Evolutionary conservation across 202 grass and related monocot genomes (phyloP), one percentile per base, ranked within the genome.

Genomic region (Schoenoplectus triqueter): DNA sequence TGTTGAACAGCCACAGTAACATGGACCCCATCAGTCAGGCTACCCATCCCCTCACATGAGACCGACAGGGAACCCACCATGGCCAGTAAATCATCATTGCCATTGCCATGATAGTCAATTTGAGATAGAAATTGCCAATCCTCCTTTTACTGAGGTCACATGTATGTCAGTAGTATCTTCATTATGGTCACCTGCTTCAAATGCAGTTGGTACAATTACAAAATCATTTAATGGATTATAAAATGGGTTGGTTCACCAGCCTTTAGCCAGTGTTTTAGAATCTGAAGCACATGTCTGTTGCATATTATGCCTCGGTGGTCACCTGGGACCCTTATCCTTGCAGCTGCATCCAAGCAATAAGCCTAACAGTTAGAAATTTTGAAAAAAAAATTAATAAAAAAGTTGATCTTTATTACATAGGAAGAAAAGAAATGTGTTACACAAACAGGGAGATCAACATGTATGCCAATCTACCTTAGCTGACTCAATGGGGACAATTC

Each of bases 221-320:
- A 91, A 95, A 80, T 98, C 93, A 0, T 89, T 98, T 75, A 95
- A 77, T 6, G 95, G 95, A 66, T 98, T 88, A 3, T 95, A 98
- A 85, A 93, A 98, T 0, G 88, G 91, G 74, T 95, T 93, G n/a
- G 87, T 55, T 94, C 91, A 11, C 95, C 91, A 0, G 91, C 91
- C 0, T 87, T 89, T 31, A 98, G 88, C 93, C 95, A 98, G 31
- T 95, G 88, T 64, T 91, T 85, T 42, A 95, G 69, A 46, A 94
- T 90, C n/a, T 90, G 88, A 48, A 95, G 95, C 65, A 95, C 86
- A 46, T 92, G 88, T 10, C 56, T 85, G 13, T 80, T 86, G 7
- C 87, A 92, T 9, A 98, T 46, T 62, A 95, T 95, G 64, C 95
- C 93, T 46, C 93, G 87, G 87, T 98, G 96, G 57, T 98, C 88